Conservation (phyloP, 108 stramenopile species). For the Pseudonitzschia delicatissima region DNA sequence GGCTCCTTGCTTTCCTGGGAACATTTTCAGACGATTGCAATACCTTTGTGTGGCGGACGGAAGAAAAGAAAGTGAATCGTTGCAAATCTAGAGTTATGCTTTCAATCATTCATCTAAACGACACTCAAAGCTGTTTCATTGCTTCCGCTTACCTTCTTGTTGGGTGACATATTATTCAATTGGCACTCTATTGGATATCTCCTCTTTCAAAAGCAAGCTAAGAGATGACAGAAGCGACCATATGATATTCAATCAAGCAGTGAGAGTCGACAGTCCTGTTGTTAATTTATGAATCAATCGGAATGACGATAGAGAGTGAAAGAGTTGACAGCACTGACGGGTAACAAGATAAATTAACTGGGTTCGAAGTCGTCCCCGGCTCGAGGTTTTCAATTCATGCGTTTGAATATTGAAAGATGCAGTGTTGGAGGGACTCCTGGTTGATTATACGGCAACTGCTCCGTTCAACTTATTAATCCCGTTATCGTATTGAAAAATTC, state of each 20-base stretch:
- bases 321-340: background rate
- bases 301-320: background rate
- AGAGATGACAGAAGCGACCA: background rate
- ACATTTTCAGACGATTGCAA: conserved; percentile 30
- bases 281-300: conserved; percentile 8
- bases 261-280: conserved; percentile 2
- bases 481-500: background rate
- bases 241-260: conserved; percentile 5
- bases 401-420: conserved; percentile 5
- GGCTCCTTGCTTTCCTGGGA: conserved; percentile 8
- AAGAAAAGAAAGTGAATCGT: background rate
- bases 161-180: conserved; percentile 7
- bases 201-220: background rate
- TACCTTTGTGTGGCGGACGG: conserved; percentile 6
- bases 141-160: background rate
- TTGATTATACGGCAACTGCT: too few relatives aligned
- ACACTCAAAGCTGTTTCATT: background rate
- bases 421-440: too few relatives aligned
- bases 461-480: background rate
- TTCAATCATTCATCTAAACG: background rate
- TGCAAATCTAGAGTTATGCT: background rate
- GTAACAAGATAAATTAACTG: background rate
- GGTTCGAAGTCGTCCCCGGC: background rate
- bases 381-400: conserved; percentile 1
- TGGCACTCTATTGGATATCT: background rate